Conservation (phyloP, 2,329 filamentous ascomycete species). For the Alternaria ventricosa region DNA sequence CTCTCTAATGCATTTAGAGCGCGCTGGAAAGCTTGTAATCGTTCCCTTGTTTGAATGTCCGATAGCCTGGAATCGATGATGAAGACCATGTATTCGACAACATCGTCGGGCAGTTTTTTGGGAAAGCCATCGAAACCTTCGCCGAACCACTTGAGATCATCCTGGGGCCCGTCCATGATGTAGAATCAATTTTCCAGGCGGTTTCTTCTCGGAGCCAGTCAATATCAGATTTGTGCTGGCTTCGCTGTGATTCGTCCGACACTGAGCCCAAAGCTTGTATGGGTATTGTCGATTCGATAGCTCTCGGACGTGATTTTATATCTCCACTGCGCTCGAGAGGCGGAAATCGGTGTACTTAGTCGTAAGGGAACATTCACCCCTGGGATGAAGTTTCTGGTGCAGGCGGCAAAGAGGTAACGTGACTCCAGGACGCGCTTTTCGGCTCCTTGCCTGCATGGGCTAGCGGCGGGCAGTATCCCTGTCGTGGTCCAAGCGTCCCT, state of each 20-base stretch:
- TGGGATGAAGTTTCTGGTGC: not conserved
- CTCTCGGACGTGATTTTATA: not conserved
- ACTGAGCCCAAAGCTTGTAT: not conserved
- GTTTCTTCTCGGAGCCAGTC: no score
- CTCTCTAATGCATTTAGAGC: slow-evolving; percentile 69
- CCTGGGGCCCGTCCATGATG: slow-evolving; percentile 47
- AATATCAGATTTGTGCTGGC: no score
- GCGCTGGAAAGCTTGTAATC: slow-evolving; percentile 75
- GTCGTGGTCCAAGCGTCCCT: slow-evolving; percentile 19
- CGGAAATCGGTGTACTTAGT: not conserved
- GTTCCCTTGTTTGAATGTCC: slow-evolving; percentile 64
- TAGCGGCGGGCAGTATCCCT: slow-evolving; percentile 12
- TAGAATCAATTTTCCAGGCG: not conserved
- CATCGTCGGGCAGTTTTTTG: slow-evolving; percentile 78
- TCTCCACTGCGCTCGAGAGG: not conserved
- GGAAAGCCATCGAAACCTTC: slow-evolving; percentile 71
- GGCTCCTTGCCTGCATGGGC: slow-evolving; percentile 19
- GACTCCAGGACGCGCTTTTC: slow-evolving; percentile 23
- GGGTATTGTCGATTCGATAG: not conserved
- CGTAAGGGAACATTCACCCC: not conserved
- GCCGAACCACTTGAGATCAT: slow-evolving; percentile 70
- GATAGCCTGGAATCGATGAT: slow-evolving; percentile 65
- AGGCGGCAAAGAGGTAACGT: slow-evolving; percentile 28
- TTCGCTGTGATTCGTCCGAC: not conserved
- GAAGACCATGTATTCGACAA: slow-evolving; percentile 83